These are phyloP conservation scores for Populus deltoides DNA, from an alignment of 345 rosid genomes.

Conservation along the genomic window DNA sequence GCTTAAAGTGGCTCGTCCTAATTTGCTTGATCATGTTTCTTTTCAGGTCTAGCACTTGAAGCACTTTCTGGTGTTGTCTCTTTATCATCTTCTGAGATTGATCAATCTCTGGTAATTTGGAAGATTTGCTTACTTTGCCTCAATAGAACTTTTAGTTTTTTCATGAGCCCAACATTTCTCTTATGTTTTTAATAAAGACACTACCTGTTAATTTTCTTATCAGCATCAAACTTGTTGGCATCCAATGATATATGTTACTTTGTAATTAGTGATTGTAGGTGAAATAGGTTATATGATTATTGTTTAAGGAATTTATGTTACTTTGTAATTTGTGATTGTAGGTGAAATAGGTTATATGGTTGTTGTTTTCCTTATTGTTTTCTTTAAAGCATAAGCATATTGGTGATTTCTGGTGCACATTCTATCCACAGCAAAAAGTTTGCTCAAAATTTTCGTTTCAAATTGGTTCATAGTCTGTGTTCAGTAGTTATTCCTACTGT, in stretches of 20 bases:
- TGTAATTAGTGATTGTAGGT: neutral
- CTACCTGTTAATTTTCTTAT: neutral
- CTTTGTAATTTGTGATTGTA: neutral
- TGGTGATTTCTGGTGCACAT: neutral
- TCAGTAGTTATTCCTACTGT: neutral
- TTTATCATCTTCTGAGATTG: constrained; percentile 70
- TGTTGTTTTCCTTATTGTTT: neutral
- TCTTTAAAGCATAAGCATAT: neutral
- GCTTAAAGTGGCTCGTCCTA: neutral
- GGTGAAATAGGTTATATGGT: neutral
- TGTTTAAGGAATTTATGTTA: neutral
- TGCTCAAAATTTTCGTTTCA: neutral
- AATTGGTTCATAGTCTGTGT: neutral
- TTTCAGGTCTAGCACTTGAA: constrained; percentile 83
- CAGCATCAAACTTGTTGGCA: neutral
- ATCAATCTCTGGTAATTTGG: constrained; percentile 69
- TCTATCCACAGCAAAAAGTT: neutral
- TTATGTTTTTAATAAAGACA: neutral
- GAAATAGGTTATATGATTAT: neutral
- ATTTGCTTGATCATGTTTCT: constrained; percentile 13
- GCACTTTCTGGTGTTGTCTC: constrained; percentile 82
- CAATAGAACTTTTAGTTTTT: neutral
- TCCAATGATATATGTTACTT: neutral
- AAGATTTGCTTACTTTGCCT: neutral
- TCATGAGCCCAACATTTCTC: neutral